phyloP scores from a whole-genome alignment of 2,329 filamentous ascomycete species.

The Ceratocystis colombiana region DNA sequence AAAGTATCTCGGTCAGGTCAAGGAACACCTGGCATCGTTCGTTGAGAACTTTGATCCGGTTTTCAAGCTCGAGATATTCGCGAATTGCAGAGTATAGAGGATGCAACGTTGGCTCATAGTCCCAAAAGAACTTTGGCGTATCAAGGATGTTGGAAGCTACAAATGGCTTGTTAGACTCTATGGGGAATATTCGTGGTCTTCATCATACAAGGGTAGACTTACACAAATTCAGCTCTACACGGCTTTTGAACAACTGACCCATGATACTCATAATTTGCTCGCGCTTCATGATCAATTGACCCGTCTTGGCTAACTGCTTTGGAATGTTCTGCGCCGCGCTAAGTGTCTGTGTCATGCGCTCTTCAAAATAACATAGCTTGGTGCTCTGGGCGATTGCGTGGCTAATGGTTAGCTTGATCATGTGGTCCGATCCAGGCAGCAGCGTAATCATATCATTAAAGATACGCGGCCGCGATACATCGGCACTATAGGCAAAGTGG shows the following conservation, averaged over 20 bases:
- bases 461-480: slow-evolving; percentile 76
- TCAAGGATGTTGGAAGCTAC: slow-evolving; percentile 89
- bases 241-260: slow-evolving; percentile 79
- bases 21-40: slow-evolving; percentile 94
- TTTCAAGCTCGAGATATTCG: slow-evolving; percentile 95
- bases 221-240: slow-evolving; percentile 97
- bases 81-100: slow-evolving; percentile 89
- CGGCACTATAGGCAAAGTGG: slow-evolving; percentile 89
- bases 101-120: slow-evolving; percentile 87
- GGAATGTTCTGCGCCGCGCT: slow-evolving; percentile 84
- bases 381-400: slow-evolving; percentile 97
- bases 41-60: slow-evolving; percentile 90
- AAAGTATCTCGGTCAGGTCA: slow-evolving; percentile 88
- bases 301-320: slow-evolving; percentile 76
- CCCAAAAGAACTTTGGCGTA: slow-evolving; percentile 97
- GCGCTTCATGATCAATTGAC: slow-evolving; percentile 80
- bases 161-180: background rate
- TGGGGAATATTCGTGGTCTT: background rate
- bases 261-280: slow-evolving; percentile 88
- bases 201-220: slow-evolving; percentile 36
- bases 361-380: slow-evolving; percentile 91
- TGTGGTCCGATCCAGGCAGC: slow-evolving; percentile 80
- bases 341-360: slow-evolving; percentile 93
- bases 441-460: slow-evolving; percentile 99
- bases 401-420: slow-evolving; percentile 97